Evolutionary conservation across 371 early-diverging fungal species (phyloP).

Genomic region (Rhizopus microsporus): DNA sequence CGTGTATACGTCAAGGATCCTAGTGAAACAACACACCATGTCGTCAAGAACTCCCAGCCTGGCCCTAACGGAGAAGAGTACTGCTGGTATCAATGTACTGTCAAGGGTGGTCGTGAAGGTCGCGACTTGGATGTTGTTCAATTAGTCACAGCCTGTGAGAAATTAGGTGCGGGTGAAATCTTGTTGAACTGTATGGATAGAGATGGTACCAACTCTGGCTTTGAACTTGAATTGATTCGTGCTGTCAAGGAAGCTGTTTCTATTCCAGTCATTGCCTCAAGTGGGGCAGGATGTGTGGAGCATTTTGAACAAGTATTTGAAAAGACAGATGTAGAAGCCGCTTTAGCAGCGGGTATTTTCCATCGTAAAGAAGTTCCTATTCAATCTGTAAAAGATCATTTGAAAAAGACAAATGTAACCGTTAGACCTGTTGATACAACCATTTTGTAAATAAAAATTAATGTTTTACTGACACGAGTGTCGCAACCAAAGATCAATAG

Average conservation of each 20-base stretch:
- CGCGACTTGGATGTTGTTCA: constrained; percentile 93
- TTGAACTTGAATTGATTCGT: constrained; percentile 82
- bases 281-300: constrained; percentile 86
- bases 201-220: constrained; percentile 97
- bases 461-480: no score
- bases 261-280: constrained; percentile 96
- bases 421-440: constrained; percentile 41
- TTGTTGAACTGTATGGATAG: constrained; percentile 96
- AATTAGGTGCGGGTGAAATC: constrained; percentile 95
- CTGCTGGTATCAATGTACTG: constrained; percentile 99
- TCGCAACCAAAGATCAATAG: no score
- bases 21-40: constrained; percentile 74
- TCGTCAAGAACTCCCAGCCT: constrained; percentile 65
- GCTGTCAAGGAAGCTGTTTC: constrained; percentile 74
- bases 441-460: constrained; percentile 18
- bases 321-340: constrained; percentile 89
- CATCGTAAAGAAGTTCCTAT: constrained; percentile 93
- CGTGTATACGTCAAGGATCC: constrained; percentile 89
- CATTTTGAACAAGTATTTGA: constrained; percentile 90
- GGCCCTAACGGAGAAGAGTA: constrained; percentile 92
- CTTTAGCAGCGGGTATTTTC: constrained; percentile 97
- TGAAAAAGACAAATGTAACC: constrained; percentile 47
- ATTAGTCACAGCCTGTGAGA: constrained; percentile 84
- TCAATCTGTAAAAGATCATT: constrained; percentile 74
- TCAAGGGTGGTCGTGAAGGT: constrained; percentile 94